Evolutionary conservation across 768 basidiomycete genomes (phyloP).

Genomic region (Baorangia bicolor): DNA sequence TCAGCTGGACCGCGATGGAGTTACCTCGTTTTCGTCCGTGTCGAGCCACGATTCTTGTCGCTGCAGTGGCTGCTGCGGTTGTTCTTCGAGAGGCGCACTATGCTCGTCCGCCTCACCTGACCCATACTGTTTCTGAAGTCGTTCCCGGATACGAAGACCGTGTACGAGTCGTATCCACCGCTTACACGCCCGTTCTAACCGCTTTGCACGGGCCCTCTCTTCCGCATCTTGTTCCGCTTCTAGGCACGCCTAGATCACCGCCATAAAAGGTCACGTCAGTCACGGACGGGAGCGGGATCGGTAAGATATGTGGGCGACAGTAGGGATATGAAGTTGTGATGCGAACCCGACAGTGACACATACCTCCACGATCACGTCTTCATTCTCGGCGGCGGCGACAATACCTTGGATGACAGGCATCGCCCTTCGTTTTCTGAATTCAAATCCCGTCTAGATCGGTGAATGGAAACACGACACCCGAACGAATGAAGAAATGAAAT

Average conservation of each 20-base stretch:
- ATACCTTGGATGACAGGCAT: conserved; percentile 83
- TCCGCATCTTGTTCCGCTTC: conserved; percentile 76
- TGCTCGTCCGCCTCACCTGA: conserved; percentile 5
- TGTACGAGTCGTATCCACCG: conserved; percentile 87
- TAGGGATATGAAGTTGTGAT: background rate
- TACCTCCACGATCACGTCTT: conserved; percentile 73
- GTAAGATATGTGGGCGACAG: background rate
- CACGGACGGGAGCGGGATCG: background rate
- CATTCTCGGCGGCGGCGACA: conserved; percentile 82
- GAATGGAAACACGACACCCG: background rate
- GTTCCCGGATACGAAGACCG: conserved; percentile 81
- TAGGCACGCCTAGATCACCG: conserved; percentile 69
- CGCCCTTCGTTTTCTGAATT: conserved; percentile 91
- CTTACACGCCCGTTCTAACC: conserved; percentile 77
- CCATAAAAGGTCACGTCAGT: conserved; percentile 12
- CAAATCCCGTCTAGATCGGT: conserved; percentile 78
- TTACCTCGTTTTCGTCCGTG: conserved; percentile 22
- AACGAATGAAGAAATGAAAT: conserved; percentile 5
- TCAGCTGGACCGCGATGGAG: background rate
- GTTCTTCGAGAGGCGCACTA: background rate
- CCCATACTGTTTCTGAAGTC: conserved; percentile 78
- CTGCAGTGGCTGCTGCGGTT: conserved; percentile 6
- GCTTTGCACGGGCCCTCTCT: conserved; percentile 73
- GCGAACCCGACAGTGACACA: conserved; percentile 22
- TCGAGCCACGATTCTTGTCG: conserved; percentile 21